phyloP scores from a whole-genome alignment of 2,329 filamentous ascomycete species.

The Epicoccum sorghinum region DNA sequence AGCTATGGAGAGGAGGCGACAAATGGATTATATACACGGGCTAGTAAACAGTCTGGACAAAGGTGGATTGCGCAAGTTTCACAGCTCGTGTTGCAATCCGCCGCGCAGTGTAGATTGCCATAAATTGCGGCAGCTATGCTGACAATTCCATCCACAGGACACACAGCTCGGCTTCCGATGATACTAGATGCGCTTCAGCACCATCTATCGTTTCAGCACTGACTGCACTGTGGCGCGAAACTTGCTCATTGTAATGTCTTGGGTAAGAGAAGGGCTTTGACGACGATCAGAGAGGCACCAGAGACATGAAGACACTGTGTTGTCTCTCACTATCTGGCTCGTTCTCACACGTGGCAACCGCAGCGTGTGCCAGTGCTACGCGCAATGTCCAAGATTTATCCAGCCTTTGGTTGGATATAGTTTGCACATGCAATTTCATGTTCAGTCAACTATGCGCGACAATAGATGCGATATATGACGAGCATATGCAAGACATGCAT shows the following conservation, averaged over 20 bases:
- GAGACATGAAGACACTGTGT: constrained; percentile 7
- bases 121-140: constrained; percentile 23
- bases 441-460: no score
- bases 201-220: constrained; percentile 24
- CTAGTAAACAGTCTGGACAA: constrained; percentile 2
- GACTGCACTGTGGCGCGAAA: constrained; percentile 39
- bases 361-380: no score
- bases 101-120: constrained; percentile 15
- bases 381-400: no score
- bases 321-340: constrained; percentile 1
- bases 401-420: no score
- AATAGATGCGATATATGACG: neutral
- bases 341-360: neutral
- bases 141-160: constrained; percentile 12
- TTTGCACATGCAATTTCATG: no score
- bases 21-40: constrained; percentile 12
- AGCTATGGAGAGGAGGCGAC: constrained; percentile 8
- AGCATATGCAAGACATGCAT: neutral
- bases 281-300: neutral
- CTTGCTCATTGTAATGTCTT: constrained; percentile 38
- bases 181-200: constrained; percentile 31
- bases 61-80: constrained; percentile 20
- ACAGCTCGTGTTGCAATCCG: constrained; percentile 17
- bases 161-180: constrained; percentile 23
- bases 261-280: constrained; percentile 1